Base-by-base conservation (phyloP, 495 filamentous ascomycete genomes). In the Tuber borchii region DNA sequence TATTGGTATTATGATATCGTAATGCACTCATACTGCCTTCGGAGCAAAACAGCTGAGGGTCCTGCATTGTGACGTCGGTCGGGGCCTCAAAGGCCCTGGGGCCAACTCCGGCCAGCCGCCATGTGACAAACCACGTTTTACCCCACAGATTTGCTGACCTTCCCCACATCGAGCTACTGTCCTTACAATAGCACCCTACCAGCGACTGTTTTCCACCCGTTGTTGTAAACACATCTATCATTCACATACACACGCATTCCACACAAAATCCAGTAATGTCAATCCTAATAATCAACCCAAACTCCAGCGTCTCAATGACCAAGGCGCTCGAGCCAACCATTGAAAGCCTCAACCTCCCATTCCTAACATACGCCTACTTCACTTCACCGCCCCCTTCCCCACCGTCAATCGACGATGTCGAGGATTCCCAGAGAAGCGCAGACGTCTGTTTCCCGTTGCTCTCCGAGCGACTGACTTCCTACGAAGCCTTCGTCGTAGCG, bases 261-360 rank as follows among this genome's bases (percentile, higher is more conserved):
- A 20, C 70, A 26, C 17, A 37, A 7, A 51, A 22, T 68, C 75
- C 77, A 68, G 9, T 75, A 9, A 75, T 72, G 26, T 75, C 76
- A 69, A 92, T 97, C 80, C 85, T 97, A 79, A 87, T 97, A 78
- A 89, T 97, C 83, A 97, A 98, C 81, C 95, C 95, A 45, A 98
- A 98, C 84, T 95, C 93, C 39, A 94, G 91, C 2, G 80, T 84
- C 56, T 86, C 89, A 70, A 97, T 98, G 94, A 97, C 94, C 0
- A 86, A 90, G 16, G 89, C 88, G 7, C 84, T 97, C 73, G 87
- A 87, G 71, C 88, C 90, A 0, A 87, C 93, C 3, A 85, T 95
- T 75, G 26, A 68, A n/a, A 48, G 71, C 2, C 74, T 81, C 71
- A 61, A 34, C 8, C 74, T 74, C 42, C 51, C 75, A 14, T 31